A percentile compares a stretch with the other conserved stretches of the same genome.
Conservation (phyloP, 2,329 filamentous ascomycete species). For the Beauveria scarabaeidicola region DNA sequence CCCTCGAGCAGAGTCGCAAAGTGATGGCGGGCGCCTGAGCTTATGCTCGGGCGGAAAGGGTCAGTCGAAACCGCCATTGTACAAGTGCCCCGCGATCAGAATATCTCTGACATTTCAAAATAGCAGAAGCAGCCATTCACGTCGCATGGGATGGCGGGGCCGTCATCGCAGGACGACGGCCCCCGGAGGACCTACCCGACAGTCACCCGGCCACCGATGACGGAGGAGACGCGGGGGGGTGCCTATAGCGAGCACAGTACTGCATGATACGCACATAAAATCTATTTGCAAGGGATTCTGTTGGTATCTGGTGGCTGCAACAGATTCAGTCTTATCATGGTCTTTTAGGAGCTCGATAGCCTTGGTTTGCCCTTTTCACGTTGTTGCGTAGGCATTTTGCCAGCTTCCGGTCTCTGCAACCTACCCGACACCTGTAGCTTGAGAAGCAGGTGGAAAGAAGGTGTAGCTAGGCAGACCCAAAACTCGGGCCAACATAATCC, state of each 20-base stretch:
- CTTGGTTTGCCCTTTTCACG: neutral
- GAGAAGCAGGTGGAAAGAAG: too few species aligned
- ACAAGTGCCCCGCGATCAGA: neutral
- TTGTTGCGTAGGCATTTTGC: too few species aligned
- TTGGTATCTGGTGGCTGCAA: too few species aligned
- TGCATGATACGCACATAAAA: neutral
- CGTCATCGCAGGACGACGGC: neutral
- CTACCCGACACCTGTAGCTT: too few species aligned
- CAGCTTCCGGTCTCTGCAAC: too few species aligned
- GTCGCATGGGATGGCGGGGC: neutral
- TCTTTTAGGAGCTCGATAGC: neutral
- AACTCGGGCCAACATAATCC: too few species aligned
- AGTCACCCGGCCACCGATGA: neutral
- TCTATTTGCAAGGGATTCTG: neutral
- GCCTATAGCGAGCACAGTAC: neutral
- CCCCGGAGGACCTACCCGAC: conserved; percentile 2
- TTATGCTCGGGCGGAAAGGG: neutral
- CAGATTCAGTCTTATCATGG: neutral
- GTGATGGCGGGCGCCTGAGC: neutral
- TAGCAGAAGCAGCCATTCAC: neutral
- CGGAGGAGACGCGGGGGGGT: neutral
- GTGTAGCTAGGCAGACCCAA: too few species aligned
- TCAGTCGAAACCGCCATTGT: neutral
- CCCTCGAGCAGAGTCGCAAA: neutral
- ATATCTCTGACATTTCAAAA: conserved; percentile 9